A percentile compares a stretch with the other conserved stretches of the same genome.
Evolutionary conservation across 345 rosid genomes (phyloP).

Genomic region (Trapa incisa): DNA sequence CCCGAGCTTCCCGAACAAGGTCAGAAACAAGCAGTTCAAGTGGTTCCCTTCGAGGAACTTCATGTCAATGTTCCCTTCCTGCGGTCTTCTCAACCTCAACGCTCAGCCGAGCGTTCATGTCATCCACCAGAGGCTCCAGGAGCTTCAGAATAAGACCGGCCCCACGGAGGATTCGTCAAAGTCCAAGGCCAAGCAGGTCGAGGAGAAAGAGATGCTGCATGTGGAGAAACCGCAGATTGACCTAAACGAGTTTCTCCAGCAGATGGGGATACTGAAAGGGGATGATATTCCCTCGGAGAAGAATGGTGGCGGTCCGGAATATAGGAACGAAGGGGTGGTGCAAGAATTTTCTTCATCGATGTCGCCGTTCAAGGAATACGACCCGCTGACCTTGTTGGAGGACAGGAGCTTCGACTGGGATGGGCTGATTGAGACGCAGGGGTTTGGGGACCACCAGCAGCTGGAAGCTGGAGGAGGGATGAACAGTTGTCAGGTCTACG

Average conservation of each 20-base stretch:
- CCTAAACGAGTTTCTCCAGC: constrained; percentile 86
- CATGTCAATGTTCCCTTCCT: constrained; percentile 79
- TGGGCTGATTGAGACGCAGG: constrained; percentile 46
- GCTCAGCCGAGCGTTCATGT: constrained; percentile 82
- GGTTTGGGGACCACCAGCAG: constrained; percentile 18
- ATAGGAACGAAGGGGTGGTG: not conserved
- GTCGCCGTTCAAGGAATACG: constrained; percentile 21
- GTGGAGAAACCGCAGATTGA: constrained; percentile 78
- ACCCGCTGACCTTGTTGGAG: constrained; percentile 23
- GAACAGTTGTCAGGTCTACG: constrained; percentile 33
- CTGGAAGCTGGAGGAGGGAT: constrained; percentile 14
- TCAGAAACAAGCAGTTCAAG: constrained; percentile 30
- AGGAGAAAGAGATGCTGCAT: constrained; percentile 18
- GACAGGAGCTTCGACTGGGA: constrained; percentile 66
- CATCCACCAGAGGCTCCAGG: constrained; percentile 81
- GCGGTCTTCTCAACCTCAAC: constrained; percentile 64
- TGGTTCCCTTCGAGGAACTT: constrained; percentile 83
- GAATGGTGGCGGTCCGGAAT: not conserved
- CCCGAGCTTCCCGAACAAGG: constrained; percentile 11
- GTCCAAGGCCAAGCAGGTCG: constrained; percentile 12
- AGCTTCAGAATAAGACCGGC: constrained; percentile 22
- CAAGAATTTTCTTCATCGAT: constrained; percentile 10
- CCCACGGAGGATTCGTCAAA: constrained; percentile 15
- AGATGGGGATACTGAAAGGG: constrained; percentile 57
- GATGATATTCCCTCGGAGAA: constrained; percentile 14